Percentiles rank a stretch among this genome's conserved stretches.
These are phyloP conservation scores for Aspergillus hancockii DNA, from an alignment of 495 filamentous ascomycete genomes.

Conservation along the genomic window DNA sequence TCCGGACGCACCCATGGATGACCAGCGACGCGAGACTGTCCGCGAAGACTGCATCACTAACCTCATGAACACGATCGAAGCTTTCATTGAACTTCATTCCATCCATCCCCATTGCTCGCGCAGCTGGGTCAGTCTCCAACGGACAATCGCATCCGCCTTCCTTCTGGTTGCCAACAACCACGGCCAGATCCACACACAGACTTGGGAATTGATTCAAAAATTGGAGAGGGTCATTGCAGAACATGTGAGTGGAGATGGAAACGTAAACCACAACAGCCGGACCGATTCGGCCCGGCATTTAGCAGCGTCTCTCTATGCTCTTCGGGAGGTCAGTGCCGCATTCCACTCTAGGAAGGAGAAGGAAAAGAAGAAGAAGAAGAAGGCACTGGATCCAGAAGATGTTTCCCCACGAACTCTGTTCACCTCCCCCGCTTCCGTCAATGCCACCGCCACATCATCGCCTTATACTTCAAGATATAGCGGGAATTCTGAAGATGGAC, in stretches of 20 bases:
- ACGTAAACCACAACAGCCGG: slow-evolving; percentile 29
- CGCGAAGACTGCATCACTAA: slow-evolving; percentile 46
- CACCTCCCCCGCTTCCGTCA: slow-evolving; percentile 31
- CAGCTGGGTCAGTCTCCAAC: slow-evolving; percentile 50
- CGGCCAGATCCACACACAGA: slow-evolving; percentile 31
- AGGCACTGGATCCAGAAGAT: slow-evolving; percentile 8
- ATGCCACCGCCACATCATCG: slow-evolving; percentile 15
- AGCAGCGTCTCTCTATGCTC: slow-evolving; percentile 40
- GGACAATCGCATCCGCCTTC: slow-evolving; percentile 49
- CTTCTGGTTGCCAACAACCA: slow-evolving; percentile 46
- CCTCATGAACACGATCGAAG: slow-evolving; percentile 43
- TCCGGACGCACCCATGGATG: slow-evolving; percentile 38
- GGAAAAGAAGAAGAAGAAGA: background rate
- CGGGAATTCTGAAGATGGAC: slow-evolving; percentile 11
- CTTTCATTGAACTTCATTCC: slow-evolving; percentile 48
- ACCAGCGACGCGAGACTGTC: slow-evolving; percentile 36
- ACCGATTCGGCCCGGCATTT: slow-evolving; percentile 45
- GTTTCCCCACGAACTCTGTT: slow-evolving; percentile 24
- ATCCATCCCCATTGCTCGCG: slow-evolving; percentile 44
- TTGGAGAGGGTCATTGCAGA: slow-evolving; percentile 44
- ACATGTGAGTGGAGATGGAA: slow-evolving; percentile 42
- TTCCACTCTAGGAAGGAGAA: slow-evolving; percentile 29
- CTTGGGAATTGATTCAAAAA: slow-evolving; percentile 39
- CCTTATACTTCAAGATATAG: slow-evolving; percentile 17
- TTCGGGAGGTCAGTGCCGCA: slow-evolving; percentile 40